phyloP scores from a whole-genome alignment of 1,284 basidiomycete genomes.

The Tremellales sp. region DNA sequence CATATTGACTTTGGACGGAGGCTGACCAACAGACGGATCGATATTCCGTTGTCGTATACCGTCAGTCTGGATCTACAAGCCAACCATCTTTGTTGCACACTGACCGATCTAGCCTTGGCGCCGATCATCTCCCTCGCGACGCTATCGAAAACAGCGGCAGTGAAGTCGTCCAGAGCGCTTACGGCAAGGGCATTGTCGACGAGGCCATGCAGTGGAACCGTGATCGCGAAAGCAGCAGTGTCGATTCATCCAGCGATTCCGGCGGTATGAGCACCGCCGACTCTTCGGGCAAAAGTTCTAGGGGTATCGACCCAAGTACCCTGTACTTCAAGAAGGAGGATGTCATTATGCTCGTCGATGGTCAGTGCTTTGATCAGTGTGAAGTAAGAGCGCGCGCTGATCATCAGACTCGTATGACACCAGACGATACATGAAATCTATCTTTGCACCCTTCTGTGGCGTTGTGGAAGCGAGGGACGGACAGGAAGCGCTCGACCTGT shows the following conservation, averaged over 20 bases:
- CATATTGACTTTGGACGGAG: neutral
- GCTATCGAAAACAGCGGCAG: slow-evolving; percentile 20
- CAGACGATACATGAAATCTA: slow-evolving; percentile 38
- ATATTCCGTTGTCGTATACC: slow-evolving; percentile 41
- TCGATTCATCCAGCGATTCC: slow-evolving; percentile 20
- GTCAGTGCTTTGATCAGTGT: slow-evolving; percentile 15
- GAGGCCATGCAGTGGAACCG: slow-evolving; percentile 43
- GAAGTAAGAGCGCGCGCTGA: no score
- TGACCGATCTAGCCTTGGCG: slow-evolving; percentile 24
- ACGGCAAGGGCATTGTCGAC: slow-evolving; percentile 38
- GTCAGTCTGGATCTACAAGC: slow-evolving; percentile 7
- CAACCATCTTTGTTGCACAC: neutral
- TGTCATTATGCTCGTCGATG: slow-evolving; percentile 44
- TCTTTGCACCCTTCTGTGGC: slow-evolving; percentile 45
- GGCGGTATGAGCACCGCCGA: slow-evolving; percentile 11
- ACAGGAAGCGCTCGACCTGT: slow-evolving; percentile 42
- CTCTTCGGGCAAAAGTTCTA: slow-evolving; percentile 14
- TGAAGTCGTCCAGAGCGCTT: slow-evolving; percentile 12
- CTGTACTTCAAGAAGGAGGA: slow-evolving; percentile 43
- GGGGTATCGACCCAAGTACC: slow-evolving; percentile 36
- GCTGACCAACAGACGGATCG: slow-evolving; percentile 31
- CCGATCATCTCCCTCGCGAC: slow-evolving; percentile 34
- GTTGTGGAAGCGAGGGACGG: slow-evolving; percentile 50
- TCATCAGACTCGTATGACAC: slow-evolving; percentile 30
- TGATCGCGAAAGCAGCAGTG: slow-evolving; percentile 18